These are phyloP conservation scores for Agarophyton chilense DNA, from an alignment of 23 red algal species.

Conservation along the genomic window DNA sequence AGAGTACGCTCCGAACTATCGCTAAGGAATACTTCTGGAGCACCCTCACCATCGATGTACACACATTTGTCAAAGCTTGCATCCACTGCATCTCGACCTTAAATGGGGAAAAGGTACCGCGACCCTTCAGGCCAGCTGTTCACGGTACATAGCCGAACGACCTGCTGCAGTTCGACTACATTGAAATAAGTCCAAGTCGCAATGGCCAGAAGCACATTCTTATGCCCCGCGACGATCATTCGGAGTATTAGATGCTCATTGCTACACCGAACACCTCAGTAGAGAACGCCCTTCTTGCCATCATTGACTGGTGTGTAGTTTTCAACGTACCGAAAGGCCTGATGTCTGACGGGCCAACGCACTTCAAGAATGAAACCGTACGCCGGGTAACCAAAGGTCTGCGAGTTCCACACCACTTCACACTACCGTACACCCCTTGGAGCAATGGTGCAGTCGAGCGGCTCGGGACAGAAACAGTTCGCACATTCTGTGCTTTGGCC, in stretches of 20 bases:
- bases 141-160: slow-evolving; percentile 28
- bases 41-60: not conserved
- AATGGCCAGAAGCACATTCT: slow-evolving; percentile 1
- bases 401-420: slow-evolving; percentile 29
- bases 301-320: slow-evolving; percentile 22
- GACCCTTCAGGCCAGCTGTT: slow-evolving; percentile 1
- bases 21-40: not conserved
- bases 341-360: slow-evolving; percentile 34
- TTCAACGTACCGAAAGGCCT: slow-evolving; percentile 10
- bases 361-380: slow-evolving; percentile 56
- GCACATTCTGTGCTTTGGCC: not conserved
- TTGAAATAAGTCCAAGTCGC: not conserved
- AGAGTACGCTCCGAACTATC: not conserved
- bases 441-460: not conserved
- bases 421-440: slow-evolving; percentile 31
- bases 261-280: not conserved
- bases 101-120: slow-evolving; percentile 32
- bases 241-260: slow-evolving; percentile 37
- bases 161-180: slow-evolving; percentile 50
- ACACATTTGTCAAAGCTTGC: slow-evolving; percentile 29
- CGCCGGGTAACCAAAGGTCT: not conserved
- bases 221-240: slow-evolving; percentile 39
- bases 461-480: not conserved
- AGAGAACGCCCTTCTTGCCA: slow-evolving; percentile 1
- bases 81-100: slow-evolving; percentile 35